Base-by-base conservation (phyloP, 2,329 filamentous ascomycete species). In the Phaeosphaeria sp. region DNA sequence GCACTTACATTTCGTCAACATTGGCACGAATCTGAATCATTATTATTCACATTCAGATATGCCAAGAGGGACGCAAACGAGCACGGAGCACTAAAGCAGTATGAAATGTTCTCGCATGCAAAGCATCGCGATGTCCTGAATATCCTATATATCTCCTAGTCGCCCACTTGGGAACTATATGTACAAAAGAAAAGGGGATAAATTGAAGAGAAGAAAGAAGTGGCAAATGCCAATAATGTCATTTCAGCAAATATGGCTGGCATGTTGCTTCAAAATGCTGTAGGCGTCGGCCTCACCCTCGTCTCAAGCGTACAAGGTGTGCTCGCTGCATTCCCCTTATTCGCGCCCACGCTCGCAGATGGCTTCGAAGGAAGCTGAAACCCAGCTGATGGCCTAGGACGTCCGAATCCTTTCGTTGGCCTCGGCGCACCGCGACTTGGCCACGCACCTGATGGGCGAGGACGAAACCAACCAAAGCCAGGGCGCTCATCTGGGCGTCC, bases 271-370 rank as follows among this genome's bases (percentile, higher is more conserved):
- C 18, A 46, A 46, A 55, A 50, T 22, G 30, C 56, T 6, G 65
- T 67, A 23, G 68, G 48, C n/a, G 60, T 66, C 18, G 65, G 61
- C 55, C 59, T 67, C 18, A 69, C 55, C 55, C 55, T 66, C 1
- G 66, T 72, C 57, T 66, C 59, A 27, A 72, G 53, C 6, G 63
- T 66, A 10, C 64, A 67, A 21, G 67, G 67, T 22, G 62, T 66
- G 50, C 55, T 62, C 17, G 56, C 53, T 6, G 59, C 43, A 25
- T 59, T 55, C 11, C 33, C 52, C 43, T 58, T 53, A 20, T 47
- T 50, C 22, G 54, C 17, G 39, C 57, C 57, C 11, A 56, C 60
- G 18, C 58, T 52, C 33, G 42, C 51, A 55, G 52, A 51, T 6
- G 64, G 53, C n/a, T 53, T 50, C 39, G 53, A 47, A n/a, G 50